Percentiles rank a stretch among this genome's conserved stretches.
Conservation (phyloP, 2,329 filamentous ascomycete genomes). For the Exophiala xenobiotica region DNA sequence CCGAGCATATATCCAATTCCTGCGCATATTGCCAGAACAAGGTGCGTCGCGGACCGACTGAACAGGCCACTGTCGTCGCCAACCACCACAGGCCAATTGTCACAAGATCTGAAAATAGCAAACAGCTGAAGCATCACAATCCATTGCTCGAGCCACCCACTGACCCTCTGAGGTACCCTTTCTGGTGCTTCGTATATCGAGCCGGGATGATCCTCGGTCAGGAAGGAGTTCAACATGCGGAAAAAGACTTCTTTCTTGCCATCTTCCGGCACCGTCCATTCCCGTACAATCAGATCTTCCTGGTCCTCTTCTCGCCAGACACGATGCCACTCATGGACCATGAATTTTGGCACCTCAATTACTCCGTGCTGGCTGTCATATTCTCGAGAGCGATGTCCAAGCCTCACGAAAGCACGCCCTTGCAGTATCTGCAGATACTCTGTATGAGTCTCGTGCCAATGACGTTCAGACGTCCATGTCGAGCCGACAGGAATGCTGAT, state of each 20-base stretch:
- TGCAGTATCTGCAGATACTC: slow-evolving; percentile 48
- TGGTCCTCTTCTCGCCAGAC: slow-evolving; percentile 28
- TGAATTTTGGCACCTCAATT: slow-evolving; percentile 36
- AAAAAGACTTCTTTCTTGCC: slow-evolving; percentile 51
- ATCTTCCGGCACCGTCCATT: slow-evolving; percentile 50
- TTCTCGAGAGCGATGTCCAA: slow-evolving; percentile 8
- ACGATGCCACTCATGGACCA: slow-evolving; percentile 51
- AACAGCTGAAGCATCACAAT: slow-evolving; percentile 19
- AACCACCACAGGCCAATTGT: slow-evolving; percentile 21
- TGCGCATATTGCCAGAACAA: slow-evolving; percentile 7
- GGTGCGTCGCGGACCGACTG: slow-evolving; percentile 20
- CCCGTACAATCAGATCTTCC: slow-evolving; percentile 45
- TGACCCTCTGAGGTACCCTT: slow-evolving; percentile 2
- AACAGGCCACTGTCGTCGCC: slow-evolving; percentile 12
- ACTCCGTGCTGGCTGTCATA: slow-evolving; percentile 26
- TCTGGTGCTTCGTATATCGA: slow-evolving; percentile 10
- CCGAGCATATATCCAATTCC: slow-evolving; percentile 13
- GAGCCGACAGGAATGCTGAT: slow-evolving; percentile 47
- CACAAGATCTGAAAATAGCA: slow-evolving; percentile 18
- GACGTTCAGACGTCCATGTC: slow-evolving; percentile 50
- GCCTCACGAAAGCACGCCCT: slow-evolving; percentile 36
- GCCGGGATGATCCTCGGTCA: slow-evolving; percentile 20
- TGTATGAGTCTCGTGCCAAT: slow-evolving; percentile 51
- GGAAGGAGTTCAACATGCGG: slow-evolving; percentile 46
- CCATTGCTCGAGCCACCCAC: slow-evolving; percentile 15